Percentiles rank a stretch among this genome's conserved stretches.
Conservation (phyloP, 129 eudicot genomes). For the Flaveria robusta region DNA sequence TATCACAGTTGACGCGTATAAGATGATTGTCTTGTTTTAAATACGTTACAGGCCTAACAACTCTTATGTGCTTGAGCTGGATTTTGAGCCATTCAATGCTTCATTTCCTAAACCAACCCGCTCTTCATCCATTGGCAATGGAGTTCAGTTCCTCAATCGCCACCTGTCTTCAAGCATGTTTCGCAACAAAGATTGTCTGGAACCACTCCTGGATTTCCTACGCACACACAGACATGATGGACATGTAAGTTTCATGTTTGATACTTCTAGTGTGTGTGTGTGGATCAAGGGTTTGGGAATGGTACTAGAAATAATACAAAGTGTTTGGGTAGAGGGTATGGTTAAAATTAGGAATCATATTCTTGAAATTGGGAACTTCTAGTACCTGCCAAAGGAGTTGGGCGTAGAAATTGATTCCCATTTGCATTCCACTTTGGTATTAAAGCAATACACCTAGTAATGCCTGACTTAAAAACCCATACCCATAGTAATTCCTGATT, state of each 20-base stretch:
- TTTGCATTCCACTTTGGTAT: background rate
- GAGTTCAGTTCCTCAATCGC: conserved; percentile 94
- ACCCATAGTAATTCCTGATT: background rate
- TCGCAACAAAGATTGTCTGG: conserved; percentile 85
- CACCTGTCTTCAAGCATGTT: conserved; percentile 97
- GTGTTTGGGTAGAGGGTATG: background rate
- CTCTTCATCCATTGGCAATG: conserved; percentile 90
- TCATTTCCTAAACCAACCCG: conserved; percentile 82
- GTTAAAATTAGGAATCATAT: background rate
- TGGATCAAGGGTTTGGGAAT: conserved; percentile 2
- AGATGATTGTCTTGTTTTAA: conserved; percentile 2
- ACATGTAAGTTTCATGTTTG: conserved; percentile 54
- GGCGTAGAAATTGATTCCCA: background rate
- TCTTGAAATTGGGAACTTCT: background rate
- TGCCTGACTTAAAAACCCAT: background rate
- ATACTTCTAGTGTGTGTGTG: conserved; percentile 5
- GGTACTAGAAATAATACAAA: background rate
- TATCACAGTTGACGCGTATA: background rate
- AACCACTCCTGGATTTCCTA: conserved; percentile 88
- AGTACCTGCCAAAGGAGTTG: background rate
- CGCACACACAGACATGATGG: conserved; percentile 80
- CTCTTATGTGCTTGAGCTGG: conserved; percentile 74
- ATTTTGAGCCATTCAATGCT: conserved; percentile 96
- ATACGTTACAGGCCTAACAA: conserved; percentile 47
- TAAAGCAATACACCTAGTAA: background rate